Base-by-base conservation (phyloP, 345 rosid species). In the Moricandia moricandioides region DNA sequence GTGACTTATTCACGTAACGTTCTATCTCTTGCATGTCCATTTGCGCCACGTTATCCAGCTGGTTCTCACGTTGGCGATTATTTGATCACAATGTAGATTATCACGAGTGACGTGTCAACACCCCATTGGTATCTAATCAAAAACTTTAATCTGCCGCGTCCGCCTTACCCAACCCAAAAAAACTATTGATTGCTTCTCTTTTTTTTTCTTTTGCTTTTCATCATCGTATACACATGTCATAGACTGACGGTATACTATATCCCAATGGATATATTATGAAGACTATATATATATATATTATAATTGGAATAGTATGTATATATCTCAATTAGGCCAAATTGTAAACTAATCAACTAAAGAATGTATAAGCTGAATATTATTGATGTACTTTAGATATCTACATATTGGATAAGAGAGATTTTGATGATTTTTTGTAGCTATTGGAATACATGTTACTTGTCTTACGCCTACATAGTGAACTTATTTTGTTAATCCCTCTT, bases 61-160 rank as follows among this genome's bases (percentile, higher is more conserved):
- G 16, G 7, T 67, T 75, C 63, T 29, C 14, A 56, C 55, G 55
- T 37, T 76, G 69, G 70, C 57, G 74, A 76, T 76, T 76, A 69
- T 62, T 69, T 49, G 74, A 69, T 69, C 79, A 37, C 64, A 69
- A 27, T 69, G 65, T 62, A 52, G 79, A 76, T 76, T 69, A 45
- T 54, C 39, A 39, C 69, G 37, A 1, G 3, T 76, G 79, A 76
- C 29, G 2, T 76, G 74, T 31, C 79, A 6, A 52, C 34, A 0
- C 33, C 3, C 6, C 37, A 76, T 76, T 76, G 74, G 79, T 52
- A 0, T 3, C 16, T 33, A 67, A 49, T 75, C 78, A 75, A 59
- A 75, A 67, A 59, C 68, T 49, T 59, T 35, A 24, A 67, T 75
- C 78, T 67, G 73, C 73, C 52, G 67, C 78, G 49, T 58, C 67